Evolutionary conservation across 352 stramenopile species (phyloP).

Genomic region (Globisporangium acanthophoron): DNA sequence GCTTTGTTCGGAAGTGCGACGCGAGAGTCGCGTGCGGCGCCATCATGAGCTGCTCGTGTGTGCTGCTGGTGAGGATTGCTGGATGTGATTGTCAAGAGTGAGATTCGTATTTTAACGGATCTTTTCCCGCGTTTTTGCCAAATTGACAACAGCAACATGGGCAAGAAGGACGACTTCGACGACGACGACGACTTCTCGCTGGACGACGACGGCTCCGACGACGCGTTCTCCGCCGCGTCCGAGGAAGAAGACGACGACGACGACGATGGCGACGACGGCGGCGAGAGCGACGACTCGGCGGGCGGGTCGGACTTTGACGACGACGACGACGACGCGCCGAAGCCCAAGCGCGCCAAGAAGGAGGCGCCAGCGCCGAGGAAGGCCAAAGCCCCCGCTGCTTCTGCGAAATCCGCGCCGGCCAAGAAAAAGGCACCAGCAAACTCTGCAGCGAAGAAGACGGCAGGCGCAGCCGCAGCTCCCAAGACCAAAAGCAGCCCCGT

Average conservation of each 20-base stretch:
- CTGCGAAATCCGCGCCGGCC: slow-evolving; percentile 2
- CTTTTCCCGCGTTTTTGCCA: no score
- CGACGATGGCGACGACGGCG: slow-evolving; percentile 16
- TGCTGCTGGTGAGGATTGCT: no score
- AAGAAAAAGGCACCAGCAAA: slow-evolving; percentile 18
- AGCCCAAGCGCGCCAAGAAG: slow-evolving; percentile 20
- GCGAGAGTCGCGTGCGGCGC: no score
- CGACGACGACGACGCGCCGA: slow-evolving; percentile 11
- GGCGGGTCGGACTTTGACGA: slow-evolving; percentile 46
- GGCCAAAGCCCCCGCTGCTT: not conserved
- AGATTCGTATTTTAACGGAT: no score
- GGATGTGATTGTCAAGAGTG: no score
- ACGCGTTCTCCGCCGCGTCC: slow-evolving; percentile 25
- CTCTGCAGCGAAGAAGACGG: slow-evolving; percentile 5
- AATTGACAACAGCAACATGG: slow-evolving; percentile 1
- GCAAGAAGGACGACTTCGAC: slow-evolving; percentile 23
- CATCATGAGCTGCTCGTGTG: no score
- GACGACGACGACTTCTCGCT: slow-evolving; percentile 65
- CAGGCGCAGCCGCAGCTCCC: slow-evolving; percentile 9
- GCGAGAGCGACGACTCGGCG: slow-evolving; percentile 11
- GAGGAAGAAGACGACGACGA: slow-evolving; percentile 26
- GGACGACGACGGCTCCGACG: slow-evolving; percentile 32
- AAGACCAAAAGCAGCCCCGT: slow-evolving; percentile 21
- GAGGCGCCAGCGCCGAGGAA: slow-evolving; percentile 5
- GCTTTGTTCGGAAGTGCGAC: no score